Conservation (phyloP, 2,329 filamentous ascomycete genomes). For the Colletotrichum noveboracense region DNA sequence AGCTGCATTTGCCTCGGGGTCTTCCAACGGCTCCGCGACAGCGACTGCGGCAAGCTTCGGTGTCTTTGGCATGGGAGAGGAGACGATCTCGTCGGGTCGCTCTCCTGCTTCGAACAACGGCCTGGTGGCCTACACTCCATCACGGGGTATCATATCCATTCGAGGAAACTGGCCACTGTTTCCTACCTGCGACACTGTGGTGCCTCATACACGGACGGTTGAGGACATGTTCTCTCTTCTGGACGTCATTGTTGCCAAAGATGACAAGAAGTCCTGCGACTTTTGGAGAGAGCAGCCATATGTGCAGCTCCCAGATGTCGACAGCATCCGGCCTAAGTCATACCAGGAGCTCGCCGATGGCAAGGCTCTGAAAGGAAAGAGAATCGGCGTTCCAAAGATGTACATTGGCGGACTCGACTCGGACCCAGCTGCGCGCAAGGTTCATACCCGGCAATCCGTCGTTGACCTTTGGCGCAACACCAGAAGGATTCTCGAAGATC, state of each 20-base stretch:
- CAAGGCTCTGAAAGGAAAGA: slow-evolving; percentile 43
- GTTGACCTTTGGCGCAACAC: slow-evolving; percentile 34
- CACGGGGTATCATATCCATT: slow-evolving; percentile 51
- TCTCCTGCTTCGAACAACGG: slow-evolving; percentile 63
- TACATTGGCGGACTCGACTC: slow-evolving; percentile 46
- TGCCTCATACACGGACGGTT: slow-evolving; percentile 53
- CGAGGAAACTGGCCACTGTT: slow-evolving; percentile 58
- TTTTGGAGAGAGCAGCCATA: slow-evolving; percentile 59
- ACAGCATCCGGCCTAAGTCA: slow-evolving; percentile 34
- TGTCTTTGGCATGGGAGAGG: slow-evolving; percentile 57
- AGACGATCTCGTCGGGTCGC: slow-evolving; percentile 62
- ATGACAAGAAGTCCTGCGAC: slow-evolving; percentile 45
- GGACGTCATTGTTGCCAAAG: slow-evolving; percentile 49
- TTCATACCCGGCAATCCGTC: slow-evolving; percentile 24
- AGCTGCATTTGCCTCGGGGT: slow-evolving; percentile 61
- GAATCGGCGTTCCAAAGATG: slow-evolving; percentile 55
- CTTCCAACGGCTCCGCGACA: slow-evolving; percentile 60
- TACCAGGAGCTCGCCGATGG: slow-evolving; percentile 34
- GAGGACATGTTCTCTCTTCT: slow-evolving; percentile 54
- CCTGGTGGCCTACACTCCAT: slow-evolving; percentile 61
- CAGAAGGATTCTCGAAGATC: slow-evolving; percentile 36
- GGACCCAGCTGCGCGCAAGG: slow-evolving; percentile 7
- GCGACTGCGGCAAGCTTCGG: slow-evolving; percentile 56
- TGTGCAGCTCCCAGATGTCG: slow-evolving; percentile 41
- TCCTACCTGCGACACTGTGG: slow-evolving; percentile 56